Evolutionary conservation across 345 rosid genomes (phyloP).

Genomic region (Gossypium turneri): DNA sequence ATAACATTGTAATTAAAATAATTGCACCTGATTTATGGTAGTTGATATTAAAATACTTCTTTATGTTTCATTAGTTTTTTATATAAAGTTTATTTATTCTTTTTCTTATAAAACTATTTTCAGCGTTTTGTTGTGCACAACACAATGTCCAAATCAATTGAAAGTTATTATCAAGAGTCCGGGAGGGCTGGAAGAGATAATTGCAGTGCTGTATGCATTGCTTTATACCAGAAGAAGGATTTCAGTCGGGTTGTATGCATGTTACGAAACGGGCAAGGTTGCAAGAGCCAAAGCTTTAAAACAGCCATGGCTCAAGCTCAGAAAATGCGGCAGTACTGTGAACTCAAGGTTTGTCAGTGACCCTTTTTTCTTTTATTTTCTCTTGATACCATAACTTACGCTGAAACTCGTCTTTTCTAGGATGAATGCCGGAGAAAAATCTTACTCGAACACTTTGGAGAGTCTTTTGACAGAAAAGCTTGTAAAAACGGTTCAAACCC

Average conservation of each 20-base stretch:
- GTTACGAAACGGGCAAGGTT: slow-evolving; percentile 72
- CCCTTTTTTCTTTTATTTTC: neutral
- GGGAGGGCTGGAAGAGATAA: slow-evolving; percentile 93
- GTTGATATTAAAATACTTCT: neutral
- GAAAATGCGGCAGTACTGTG: slow-evolving; percentile 91
- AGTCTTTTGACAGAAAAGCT: slow-evolving; percentile 48
- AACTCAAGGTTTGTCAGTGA: slow-evolving; percentile 51
- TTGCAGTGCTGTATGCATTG: slow-evolving; percentile 60
- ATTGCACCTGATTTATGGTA: neutral
- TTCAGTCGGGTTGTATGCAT: slow-evolving; percentile 89
- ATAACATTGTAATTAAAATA: neutral
- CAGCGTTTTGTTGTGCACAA: slow-evolving; percentile 92
- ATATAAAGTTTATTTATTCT: neutral
- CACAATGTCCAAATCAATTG: slow-evolving; percentile 84
- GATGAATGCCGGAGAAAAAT: slow-evolving; percentile 70
- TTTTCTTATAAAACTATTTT: neutral
- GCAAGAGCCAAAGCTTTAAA: slow-evolving; percentile 62
- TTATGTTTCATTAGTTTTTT: neutral
- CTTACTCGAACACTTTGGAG: slow-evolving; percentile 80
- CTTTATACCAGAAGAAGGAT: slow-evolving; percentile 86
- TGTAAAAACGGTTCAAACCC: slow-evolving; percentile 67
- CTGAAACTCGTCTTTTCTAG: slow-evolving; percentile 30
- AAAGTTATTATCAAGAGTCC: slow-evolving; percentile 94
- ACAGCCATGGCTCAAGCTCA: slow-evolving; percentile 79
- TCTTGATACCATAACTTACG: neutral